These are phyloP conservation scores for Boletus reticulatus DNA, from an alignment of 768 basidiomycete genomes.

Conservation along the genomic window DNA sequence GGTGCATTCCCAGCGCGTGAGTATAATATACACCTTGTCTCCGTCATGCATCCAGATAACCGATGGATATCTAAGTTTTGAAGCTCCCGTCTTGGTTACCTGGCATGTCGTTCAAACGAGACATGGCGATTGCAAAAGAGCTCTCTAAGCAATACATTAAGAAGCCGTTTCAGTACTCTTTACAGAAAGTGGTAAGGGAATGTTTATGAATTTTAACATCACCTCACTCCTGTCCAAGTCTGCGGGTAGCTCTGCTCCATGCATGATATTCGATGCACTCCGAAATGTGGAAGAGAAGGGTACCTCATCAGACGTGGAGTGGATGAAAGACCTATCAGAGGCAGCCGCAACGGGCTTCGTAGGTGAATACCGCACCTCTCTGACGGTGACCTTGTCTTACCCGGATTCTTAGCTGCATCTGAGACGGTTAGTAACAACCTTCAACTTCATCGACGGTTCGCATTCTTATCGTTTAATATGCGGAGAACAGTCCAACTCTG, in stretches of 20 bases:
- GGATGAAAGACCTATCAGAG: conserved; percentile 16
- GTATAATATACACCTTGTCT: background rate
- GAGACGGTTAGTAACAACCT: conserved; percentile 16
- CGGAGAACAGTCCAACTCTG: conserved; percentile 23
- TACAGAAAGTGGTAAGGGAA: conserved; percentile 17
- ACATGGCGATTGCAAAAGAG: conserved; percentile 17
- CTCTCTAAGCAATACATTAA: conserved; percentile 15
- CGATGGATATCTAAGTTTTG: conserved; percentile 8
- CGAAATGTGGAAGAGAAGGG: conserved; percentile 8
- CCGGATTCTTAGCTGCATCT: conserved; percentile 11
- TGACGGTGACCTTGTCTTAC: background rate
- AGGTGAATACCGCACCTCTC: conserved; percentile 1
- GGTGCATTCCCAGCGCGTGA: conserved; percentile 17
- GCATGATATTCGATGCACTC: conserved; percentile 22
- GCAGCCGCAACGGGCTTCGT: conserved; percentile 23
- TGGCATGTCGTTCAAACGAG: conserved; percentile 22
- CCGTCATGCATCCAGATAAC: background rate
- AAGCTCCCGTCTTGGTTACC: conserved; percentile 23
- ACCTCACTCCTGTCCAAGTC: conserved; percentile 6
- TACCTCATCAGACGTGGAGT: background rate
- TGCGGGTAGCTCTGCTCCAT: conserved; percentile 5
- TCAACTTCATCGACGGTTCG: background rate
- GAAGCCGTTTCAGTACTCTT: conserved; percentile 12
- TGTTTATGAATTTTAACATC: background rate
- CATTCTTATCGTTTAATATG: background rate